Conservation (phyloP, 164 flowering plant genomes). For the Annona squamosa region DNA sequence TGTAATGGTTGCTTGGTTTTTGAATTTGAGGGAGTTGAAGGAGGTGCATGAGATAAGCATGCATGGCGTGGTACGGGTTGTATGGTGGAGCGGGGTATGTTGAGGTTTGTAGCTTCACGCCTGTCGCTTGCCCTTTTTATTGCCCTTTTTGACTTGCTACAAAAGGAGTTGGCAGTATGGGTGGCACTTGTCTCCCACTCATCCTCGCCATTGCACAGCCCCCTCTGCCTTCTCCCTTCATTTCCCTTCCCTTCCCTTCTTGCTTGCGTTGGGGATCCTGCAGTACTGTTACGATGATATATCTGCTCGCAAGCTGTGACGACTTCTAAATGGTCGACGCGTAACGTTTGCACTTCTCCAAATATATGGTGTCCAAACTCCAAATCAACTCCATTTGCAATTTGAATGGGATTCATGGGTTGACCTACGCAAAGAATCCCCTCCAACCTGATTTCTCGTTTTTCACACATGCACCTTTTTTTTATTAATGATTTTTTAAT, state of each 20-base stretch:
- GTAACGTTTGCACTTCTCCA: too few species aligned
- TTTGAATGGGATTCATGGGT: too few species aligned
- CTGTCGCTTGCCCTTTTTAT: slow-evolving; percentile 9
- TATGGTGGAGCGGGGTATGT: neutral
- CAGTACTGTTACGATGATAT: neutral
- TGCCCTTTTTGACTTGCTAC: slow-evolving; percentile 28
- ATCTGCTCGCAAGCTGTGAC: slow-evolving; percentile 3
- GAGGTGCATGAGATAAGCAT: slow-evolving; percentile 23
- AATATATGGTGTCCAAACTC: too few species aligned
- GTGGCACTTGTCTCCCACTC: slow-evolving; percentile 32
- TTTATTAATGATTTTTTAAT: too few species aligned
- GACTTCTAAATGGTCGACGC: neutral
- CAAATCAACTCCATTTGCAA: too few species aligned
- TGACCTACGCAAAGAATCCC: too few species aligned
- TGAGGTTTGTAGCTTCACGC: neutral
- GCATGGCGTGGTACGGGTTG: slow-evolving; percentile 31
- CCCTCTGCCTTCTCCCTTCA: neutral
- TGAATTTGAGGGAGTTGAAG: neutral
- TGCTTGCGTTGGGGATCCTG: neutral
- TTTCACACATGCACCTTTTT: too few species aligned
- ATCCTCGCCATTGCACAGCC: neutral
- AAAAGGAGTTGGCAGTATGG: slow-evolving; percentile 19
- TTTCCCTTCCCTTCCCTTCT: neutral
- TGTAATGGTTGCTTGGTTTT: neutral
- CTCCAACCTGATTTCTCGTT: too few species aligned